Evolutionary conservation across 208 protist species (phyloP).

Genomic region (Zelonia costaricensis): DNA sequence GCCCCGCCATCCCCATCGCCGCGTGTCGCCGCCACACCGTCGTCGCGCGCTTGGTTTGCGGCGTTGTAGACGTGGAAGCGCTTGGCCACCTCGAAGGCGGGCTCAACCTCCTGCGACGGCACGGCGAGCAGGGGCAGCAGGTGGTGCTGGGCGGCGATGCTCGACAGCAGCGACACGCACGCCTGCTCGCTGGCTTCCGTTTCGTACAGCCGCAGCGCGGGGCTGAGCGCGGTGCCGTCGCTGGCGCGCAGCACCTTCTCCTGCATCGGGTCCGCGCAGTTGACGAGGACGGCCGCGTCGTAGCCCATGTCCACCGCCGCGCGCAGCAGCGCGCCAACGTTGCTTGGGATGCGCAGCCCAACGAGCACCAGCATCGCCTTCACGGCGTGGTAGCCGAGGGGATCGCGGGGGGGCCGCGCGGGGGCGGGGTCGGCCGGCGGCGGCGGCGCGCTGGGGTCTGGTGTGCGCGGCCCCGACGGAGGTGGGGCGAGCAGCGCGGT

Average conservation of each 20-base stretch:
- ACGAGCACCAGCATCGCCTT: slow-evolving; percentile 72
- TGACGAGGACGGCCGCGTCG: slow-evolving; percentile 64
- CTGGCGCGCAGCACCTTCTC: slow-evolving; percentile 89
- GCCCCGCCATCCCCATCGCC: background rate
- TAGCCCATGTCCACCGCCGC: slow-evolving; percentile 79
- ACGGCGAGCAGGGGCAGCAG: slow-evolving; percentile 77
- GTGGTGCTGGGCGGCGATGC: slow-evolving; percentile 57
- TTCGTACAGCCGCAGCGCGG: slow-evolving; percentile 34
- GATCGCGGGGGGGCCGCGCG: slow-evolving; percentile 2
- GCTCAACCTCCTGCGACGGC: slow-evolving; percentile 66
- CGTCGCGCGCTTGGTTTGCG: background rate
- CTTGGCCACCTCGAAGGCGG: slow-evolving; percentile 75
- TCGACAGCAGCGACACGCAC: slow-evolving; percentile 52
- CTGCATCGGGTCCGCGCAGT: slow-evolving; percentile 72
- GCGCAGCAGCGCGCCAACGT: slow-evolving; percentile 72
- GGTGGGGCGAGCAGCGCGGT: slow-evolving; percentile 5
- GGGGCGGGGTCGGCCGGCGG: background rate
- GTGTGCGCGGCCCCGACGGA: background rate
- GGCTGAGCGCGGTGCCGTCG: slow-evolving; percentile 65
- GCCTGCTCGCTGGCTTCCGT: slow-evolving; percentile 25
- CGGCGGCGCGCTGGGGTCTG: background rate
- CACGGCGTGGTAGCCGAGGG: slow-evolving; percentile 21
- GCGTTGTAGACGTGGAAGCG: slow-evolving; percentile 55
- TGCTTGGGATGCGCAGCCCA: slow-evolving; percentile 85
- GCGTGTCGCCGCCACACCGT: background rate